Evolutionary conservation across 2,329 filamentous ascomycete genomes (phyloP).

Genomic region (Ambrosiella xylebori): DNA sequence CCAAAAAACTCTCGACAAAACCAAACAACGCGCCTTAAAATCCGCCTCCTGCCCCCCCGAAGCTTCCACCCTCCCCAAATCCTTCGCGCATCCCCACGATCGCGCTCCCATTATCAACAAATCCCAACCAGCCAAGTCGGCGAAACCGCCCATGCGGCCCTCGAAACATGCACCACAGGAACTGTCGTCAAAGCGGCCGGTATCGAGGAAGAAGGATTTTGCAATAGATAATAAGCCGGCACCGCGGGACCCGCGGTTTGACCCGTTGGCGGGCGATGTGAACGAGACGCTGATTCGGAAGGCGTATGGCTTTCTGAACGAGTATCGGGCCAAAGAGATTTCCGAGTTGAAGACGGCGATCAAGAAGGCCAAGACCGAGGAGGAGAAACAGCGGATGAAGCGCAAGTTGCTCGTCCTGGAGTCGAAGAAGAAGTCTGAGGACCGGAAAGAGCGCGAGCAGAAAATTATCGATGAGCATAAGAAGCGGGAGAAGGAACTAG

Average conservation of each 20-base stretch:
- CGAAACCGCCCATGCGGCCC: conserved; percentile 18
- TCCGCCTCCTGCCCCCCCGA: conserved; percentile 16
- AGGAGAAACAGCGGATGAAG: conserved; percentile 53
- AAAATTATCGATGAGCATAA: conserved; percentile 59
- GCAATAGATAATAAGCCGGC: conserved; percentile 41
- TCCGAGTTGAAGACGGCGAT: conserved; percentile 51
- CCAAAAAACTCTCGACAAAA: conserved; percentile 44
- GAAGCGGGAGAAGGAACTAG: conserved; percentile 64
- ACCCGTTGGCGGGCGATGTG: conserved; percentile 35
- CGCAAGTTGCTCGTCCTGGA: conserved; percentile 61
- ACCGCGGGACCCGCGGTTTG: conserved; percentile 76
- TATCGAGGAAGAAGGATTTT: conserved; percentile 55
- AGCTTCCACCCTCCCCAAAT: conserved; percentile 15
- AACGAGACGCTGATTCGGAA: conserved; percentile 45
- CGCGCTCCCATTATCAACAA: conserved; percentile 14
- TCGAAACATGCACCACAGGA: conserved; percentile 79
- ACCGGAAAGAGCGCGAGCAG: conserved; percentile 51
- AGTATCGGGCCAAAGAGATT: conserved; percentile 75
- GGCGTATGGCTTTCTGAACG: conserved; percentile 75
- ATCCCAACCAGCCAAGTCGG: conserved; percentile 22
- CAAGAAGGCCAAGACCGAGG: conserved; percentile 45
- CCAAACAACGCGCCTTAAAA: conserved; percentile 17
- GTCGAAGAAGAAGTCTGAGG: conserved; percentile 53
- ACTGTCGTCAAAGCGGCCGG: conserved; percentile 65
- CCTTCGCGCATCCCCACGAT: not conserved